A percentile compares a stretch with the other conserved stretches of the same genome.
These are phyloP conservation scores for Olyra latifolia DNA, from an alignment of 176 grass and related monocot genomes.

Conservation along the genomic window DNA sequence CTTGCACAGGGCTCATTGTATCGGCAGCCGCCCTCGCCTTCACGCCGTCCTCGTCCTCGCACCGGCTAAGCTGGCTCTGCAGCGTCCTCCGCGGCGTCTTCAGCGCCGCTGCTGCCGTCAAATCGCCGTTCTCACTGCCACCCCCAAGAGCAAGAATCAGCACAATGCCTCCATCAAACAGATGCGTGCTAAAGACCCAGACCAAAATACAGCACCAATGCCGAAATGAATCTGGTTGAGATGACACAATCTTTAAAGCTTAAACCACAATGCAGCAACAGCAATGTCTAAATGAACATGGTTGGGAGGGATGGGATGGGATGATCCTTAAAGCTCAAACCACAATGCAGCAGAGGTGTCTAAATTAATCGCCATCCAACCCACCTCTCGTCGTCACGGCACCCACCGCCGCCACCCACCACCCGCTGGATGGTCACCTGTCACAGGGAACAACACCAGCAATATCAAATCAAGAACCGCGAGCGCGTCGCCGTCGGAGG, in stretches of 20 bases:
- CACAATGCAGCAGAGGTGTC: constrained; percentile 10
- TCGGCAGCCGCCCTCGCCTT: constrained; percentile 44
- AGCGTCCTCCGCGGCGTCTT: constrained; percentile 51
- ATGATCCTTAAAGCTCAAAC: constrained; percentile 53
- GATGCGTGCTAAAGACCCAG: constrained; percentile 27
- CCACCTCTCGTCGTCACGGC: constrained; percentile 65
- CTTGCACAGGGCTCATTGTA: constrained; percentile 60
- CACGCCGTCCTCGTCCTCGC: constrained; percentile 52
- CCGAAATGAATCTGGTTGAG: constrained; percentile 38
- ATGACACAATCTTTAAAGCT: constrained; percentile 32
- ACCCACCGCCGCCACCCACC: constrained; percentile 70
- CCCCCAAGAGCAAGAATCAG: constrained; percentile 43
- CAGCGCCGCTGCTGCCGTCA: background rate
- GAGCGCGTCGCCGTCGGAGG: constrained; percentile 54
- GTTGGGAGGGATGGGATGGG: background rate
- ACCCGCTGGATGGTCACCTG: constrained; percentile 96
- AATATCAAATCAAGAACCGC: constrained; percentile 41
- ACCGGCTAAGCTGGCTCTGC: constrained; percentile 71
- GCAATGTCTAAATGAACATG: constrained; percentile 23
- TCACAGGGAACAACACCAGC: constrained; percentile 53
- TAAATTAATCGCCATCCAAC: constrained; percentile 56
- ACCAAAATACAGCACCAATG: constrained; percentile 8
- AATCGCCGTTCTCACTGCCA: constrained; percentile 43
- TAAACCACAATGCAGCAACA: constrained; percentile 31
- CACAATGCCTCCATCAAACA: constrained; percentile 2